phyloP scores from a whole-genome alignment of 2,329 filamentous ascomycete genomes.

The Pezicula carpinea region DNA sequence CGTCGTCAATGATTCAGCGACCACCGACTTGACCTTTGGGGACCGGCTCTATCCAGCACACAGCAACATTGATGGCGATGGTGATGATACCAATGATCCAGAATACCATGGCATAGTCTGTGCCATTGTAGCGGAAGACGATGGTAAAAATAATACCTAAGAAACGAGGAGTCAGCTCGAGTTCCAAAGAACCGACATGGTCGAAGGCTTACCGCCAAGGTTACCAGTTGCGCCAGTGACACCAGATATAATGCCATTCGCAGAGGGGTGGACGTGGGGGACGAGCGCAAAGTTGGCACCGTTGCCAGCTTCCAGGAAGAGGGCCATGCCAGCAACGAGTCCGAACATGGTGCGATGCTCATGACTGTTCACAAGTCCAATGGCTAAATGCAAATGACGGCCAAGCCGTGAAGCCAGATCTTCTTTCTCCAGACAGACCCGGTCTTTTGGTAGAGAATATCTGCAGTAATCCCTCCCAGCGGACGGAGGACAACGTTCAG shows the following conservation, averaged over 20 bases:
- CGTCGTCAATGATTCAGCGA: not conserved
- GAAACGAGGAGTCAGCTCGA: too few species aligned
- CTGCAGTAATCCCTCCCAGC: slow-evolving; percentile 54
- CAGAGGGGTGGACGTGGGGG: slow-evolving; percentile 74
- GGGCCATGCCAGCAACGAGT: slow-evolving; percentile 69
- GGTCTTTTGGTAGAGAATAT: slow-evolving; percentile 28
- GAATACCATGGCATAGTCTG: slow-evolving; percentile 63
- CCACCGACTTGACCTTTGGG: slow-evolving; percentile 50
- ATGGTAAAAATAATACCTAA: slow-evolving; percentile 71
- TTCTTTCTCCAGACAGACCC: slow-evolving; percentile 61
- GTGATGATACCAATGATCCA: slow-evolving; percentile 80
- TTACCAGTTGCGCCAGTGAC: slow-evolving; percentile 78
- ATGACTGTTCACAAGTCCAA: slow-evolving; percentile 60
- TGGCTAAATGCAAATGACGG: slow-evolving; percentile 53
- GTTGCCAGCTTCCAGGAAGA: slow-evolving; percentile 82
- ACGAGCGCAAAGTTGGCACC: slow-evolving; percentile 84
- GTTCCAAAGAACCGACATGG: too few species aligned
- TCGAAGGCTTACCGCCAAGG: slow-evolving; percentile 50
- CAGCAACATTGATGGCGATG: slow-evolving; percentile 62
- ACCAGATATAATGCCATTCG: slow-evolving; percentile 75
- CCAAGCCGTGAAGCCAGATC: slow-evolving; percentile 51
- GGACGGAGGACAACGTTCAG: slow-evolving; percentile 67
- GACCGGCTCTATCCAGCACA: slow-evolving; percentile 59
- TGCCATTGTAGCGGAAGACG: slow-evolving; percentile 71
- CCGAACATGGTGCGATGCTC: slow-evolving; percentile 65